These are phyloP conservation scores for Xylariaceae sp. DNA, from an alignment of 2,329 filamentous ascomycete species.

Conservation along the genomic window DNA sequence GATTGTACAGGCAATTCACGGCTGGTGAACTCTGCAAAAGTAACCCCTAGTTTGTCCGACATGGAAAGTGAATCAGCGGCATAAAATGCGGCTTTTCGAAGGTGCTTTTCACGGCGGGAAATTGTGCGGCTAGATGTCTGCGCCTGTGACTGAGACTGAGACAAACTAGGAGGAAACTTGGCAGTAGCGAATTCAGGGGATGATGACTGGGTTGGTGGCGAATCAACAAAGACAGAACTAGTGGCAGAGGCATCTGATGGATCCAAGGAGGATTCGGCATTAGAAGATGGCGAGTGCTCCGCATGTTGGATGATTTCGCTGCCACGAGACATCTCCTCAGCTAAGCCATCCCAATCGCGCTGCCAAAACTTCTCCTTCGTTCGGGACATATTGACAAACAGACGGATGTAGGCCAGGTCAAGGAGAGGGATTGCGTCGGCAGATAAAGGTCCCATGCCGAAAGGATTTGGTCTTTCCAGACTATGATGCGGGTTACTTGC, in stretches of 20 bases:
- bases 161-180: slow-evolving; percentile 29
- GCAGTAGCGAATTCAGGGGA: slow-evolving; percentile 41
- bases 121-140: slow-evolving; percentile 39
- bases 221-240: slow-evolving; percentile 46
- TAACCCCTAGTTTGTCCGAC: slow-evolving; percentile 80
- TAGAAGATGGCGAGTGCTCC: slow-evolving; percentile 55
- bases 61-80: slow-evolving; percentile 87
- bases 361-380: slow-evolving; percentile 95
- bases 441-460: slow-evolving; percentile 74
- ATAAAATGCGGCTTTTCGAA: slow-evolving; percentile 93
- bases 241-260: slow-evolving; percentile 42
- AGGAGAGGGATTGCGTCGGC: slow-evolving; percentile 88
- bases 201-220: slow-evolving; percentile 47
- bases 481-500: slow-evolving; percentile 80
- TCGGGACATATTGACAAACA: slow-evolving; percentile 89
- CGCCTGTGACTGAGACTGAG: slow-evolving; percentile 20
- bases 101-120: slow-evolving; percentile 76
- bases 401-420: slow-evolving; percentile 84
- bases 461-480: slow-evolving; percentile 79
- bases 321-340: slow-evolving; percentile 76
- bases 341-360: slow-evolving; percentile 87
- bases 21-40: slow-evolving; percentile 78
- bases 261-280: slow-evolving; percentile 42
- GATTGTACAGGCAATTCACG: slow-evolving; percentile 85
- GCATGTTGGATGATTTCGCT: slow-evolving; percentile 71